These are phyloP conservation scores for Dendryphion nanum DNA, from an alignment of 2,329 filamentous ascomycete genomes.

Conservation along the genomic window DNA sequence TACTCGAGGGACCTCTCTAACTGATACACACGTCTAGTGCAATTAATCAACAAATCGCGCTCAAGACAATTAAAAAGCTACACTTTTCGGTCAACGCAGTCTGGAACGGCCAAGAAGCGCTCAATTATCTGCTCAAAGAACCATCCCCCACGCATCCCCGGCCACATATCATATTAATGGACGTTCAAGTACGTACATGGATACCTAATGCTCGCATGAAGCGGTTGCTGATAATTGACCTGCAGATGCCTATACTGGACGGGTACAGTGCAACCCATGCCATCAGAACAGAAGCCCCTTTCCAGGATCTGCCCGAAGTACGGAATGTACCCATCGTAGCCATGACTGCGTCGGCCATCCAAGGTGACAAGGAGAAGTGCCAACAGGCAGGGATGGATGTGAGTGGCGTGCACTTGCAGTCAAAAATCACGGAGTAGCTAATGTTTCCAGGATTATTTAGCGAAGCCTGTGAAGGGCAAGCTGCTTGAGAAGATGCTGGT, in stretches of 20 bases:
- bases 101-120: slow-evolving; percentile 76
- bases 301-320: slow-evolving; percentile 55
- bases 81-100: slow-evolving; percentile 69
- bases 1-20: slow-evolving; percentile 4
- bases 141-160: slow-evolving; percentile 53
- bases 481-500: slow-evolving; percentile 68
- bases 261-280: slow-evolving; percentile 76
- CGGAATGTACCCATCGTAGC: slow-evolving; percentile 71
- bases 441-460: slow-evolving; percentile 29
- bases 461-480: slow-evolving; percentile 63
- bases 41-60: slow-evolving; percentile 74
- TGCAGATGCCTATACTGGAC: slow-evolving; percentile 61
- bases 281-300: slow-evolving; percentile 66
- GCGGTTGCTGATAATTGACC: slow-evolving; percentile 22
- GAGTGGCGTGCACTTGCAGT: slow-evolving; percentile 21
- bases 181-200: slow-evolving; percentile 61
- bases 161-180: slow-evolving; percentile 77
- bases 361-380: slow-evolving; percentile 74
- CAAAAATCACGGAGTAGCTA: not conserved
- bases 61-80: slow-evolving; percentile 71
- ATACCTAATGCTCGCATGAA: slow-evolving; percentile 3
- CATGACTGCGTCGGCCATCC: slow-evolving; percentile 79
- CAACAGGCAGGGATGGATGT: slow-evolving; percentile 70
- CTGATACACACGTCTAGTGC: slow-evolving; percentile 24
- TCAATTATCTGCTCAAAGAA: slow-evolving; percentile 65